phyloP scores from a whole-genome alignment of 495 filamentous ascomycete genomes.

The Aspergillus asperescens region DNA sequence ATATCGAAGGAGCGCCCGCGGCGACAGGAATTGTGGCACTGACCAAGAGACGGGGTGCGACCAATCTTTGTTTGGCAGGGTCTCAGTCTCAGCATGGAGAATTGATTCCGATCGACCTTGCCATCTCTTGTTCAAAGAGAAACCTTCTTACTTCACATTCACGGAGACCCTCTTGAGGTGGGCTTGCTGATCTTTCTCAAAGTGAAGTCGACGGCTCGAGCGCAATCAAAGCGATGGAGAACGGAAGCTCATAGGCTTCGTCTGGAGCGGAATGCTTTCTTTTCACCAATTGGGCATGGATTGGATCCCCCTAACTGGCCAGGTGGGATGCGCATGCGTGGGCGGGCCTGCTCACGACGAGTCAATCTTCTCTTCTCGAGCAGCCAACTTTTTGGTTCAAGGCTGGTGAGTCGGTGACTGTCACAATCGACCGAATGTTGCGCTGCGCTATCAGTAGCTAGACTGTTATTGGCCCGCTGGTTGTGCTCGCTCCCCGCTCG shows the following conservation, averaged over 20 bases:
- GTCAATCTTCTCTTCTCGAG: conserved; percentile 19
- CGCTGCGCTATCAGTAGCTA: conserved; percentile 6
- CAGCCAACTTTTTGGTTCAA: conserved; percentile 12
- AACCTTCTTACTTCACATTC: not conserved
- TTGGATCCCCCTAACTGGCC: conserved; percentile 18
- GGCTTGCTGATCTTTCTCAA: conserved; percentile 12
- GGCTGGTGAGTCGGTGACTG: conserved; percentile 9
- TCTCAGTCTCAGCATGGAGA: not conserved
- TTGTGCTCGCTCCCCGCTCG: conserved; percentile 7
- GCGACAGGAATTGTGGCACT: conserved; percentile 4
- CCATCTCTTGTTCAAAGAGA: conserved; percentile 5
- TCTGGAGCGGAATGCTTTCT: not conserved
- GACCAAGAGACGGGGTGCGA: not conserved
- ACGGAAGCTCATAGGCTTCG: not conserved
- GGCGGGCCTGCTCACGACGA: conserved; percentile 22
- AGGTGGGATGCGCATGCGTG: conserved; percentile 21
- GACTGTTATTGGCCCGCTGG: not conserved
- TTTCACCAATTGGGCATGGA: conserved; percentile 12
- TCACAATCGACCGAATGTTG: conserved; percentile 8
- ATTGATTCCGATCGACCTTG: conserved; percentile 15
- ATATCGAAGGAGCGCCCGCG: conserved; percentile 2
- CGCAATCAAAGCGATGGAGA: not conserved
- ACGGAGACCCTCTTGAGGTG: not conserved
- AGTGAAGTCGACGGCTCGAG: not conserved
- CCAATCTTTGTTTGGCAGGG: conserved; percentile 3